Conservation (phyloP, 768 basidiomycete genomes). For the Fomitopsis pulvina region DNA sequence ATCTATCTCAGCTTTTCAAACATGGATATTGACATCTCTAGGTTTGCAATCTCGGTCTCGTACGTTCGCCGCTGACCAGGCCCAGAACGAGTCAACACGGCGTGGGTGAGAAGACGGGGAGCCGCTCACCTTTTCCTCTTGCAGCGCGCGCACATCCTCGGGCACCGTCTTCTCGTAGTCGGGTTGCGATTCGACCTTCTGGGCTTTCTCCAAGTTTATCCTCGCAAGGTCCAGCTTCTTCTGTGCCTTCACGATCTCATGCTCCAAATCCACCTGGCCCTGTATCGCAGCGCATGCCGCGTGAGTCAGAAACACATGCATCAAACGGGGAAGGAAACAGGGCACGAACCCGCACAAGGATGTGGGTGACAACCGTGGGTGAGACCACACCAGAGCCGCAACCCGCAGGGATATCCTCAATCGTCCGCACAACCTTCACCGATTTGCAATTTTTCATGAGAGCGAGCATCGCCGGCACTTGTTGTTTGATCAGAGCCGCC, state of each 20-base stretch:
- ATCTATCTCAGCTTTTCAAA: constrained; percentile 59
- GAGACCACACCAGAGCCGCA: constrained; percentile 83
- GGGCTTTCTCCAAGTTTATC: constrained; percentile 68
- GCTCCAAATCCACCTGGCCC: constrained; percentile 87
- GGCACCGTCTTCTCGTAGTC: constrained; percentile 82
- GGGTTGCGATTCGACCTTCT: constrained; percentile 61
- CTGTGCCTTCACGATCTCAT: constrained; percentile 82
- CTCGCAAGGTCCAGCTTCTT: constrained; percentile 80
- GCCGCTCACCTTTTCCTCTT: constrained; percentile 72
- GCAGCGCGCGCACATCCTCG: constrained; percentile 61
- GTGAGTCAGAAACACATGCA: background rate
- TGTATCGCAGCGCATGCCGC: constrained; percentile 22
- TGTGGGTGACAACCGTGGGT: constrained; percentile 66
- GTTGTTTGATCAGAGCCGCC: constrained; percentile 61
- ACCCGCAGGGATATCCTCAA: constrained; percentile 73
- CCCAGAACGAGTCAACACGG: constrained; percentile 5
- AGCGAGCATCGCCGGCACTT: constrained; percentile 67
- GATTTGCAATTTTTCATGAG: constrained; percentile 87
- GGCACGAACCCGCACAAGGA: constrained; percentile 73
- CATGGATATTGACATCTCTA: constrained; percentile 68
- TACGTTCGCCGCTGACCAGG: constrained; percentile 56
- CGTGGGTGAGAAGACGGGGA: background rate
- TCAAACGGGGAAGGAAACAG: too few relatives aligned
- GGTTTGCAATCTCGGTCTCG: constrained; percentile 72
- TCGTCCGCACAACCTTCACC: constrained; percentile 56